phyloP scores from a whole-genome alignment of 257 asterid species.

The Pogostemon cablin region DNA sequence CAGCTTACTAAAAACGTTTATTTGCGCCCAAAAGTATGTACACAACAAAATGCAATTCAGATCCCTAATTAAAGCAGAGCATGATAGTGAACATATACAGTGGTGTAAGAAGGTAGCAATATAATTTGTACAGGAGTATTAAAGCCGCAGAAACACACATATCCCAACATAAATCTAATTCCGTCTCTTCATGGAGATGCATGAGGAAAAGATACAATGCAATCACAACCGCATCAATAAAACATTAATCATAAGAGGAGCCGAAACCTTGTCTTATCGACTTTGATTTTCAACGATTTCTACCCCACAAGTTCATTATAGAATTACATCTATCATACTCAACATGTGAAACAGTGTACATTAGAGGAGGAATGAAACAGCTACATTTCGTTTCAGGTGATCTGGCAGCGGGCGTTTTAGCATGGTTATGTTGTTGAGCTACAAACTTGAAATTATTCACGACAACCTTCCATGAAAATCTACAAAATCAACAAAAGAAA shows the following conservation, averaged over 20 bases:
- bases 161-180: too few relatives aligned
- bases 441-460: slow-evolving; percentile 5
- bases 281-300: not conserved
- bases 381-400: slow-evolving; percentile 23
- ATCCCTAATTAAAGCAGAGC: too few relatives aligned
- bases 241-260: not conserved
- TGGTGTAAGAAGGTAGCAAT: too few relatives aligned
- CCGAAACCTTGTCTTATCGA: slow-evolving; percentile 10
- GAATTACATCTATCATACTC: slow-evolving; percentile 9
- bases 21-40: too few relatives aligned
- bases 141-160: too few relatives aligned
- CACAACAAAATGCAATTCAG: too few relatives aligned
- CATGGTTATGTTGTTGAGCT: slow-evolving; percentile 20
- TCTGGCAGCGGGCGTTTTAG: slow-evolving; percentile 11
- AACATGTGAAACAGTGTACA: slow-evolving; percentile 26
- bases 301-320: slow-evolving; percentile 28
- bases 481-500: slow-evolving; percentile 9
- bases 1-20: too few relatives aligned
- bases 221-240: not conserved
- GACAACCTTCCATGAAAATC: slow-evolving; percentile 24
- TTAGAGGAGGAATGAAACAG: not conserved
- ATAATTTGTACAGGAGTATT: too few relatives aligned
- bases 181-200: too few relatives aligned
- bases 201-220: not conserved
- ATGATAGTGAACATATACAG: too few relatives aligned